Conservation (phyloP, 805 yeast species). For the Saccharomyces kudriavzevii region DNA sequence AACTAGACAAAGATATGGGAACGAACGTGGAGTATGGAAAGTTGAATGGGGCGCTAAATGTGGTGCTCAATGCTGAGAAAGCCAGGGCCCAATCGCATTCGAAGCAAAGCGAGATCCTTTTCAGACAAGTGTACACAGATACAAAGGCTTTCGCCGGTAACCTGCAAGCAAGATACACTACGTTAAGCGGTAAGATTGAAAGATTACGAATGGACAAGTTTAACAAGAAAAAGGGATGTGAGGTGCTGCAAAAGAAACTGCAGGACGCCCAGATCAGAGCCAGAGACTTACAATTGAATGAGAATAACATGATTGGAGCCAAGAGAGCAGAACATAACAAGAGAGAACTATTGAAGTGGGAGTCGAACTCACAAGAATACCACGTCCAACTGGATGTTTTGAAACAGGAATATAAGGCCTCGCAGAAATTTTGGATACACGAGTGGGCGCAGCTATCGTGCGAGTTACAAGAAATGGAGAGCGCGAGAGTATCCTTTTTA, state of each 20-base stretch:
- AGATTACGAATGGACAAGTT: slow-evolving; percentile 24
- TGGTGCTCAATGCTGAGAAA: slow-evolving; percentile 18
- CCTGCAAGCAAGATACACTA: slow-evolving; percentile 22
- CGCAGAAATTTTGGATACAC: slow-evolving; percentile 26
- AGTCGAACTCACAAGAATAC: slow-evolving; percentile 19
- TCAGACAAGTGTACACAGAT: slow-evolving; percentile 19
- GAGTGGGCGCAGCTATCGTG: slow-evolving; percentile 26
- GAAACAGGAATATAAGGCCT: slow-evolving; percentile 27
- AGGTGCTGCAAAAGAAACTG: slow-evolving; percentile 20
- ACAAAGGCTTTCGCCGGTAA: slow-evolving; percentile 21
- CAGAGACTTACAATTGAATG: slow-evolving; percentile 26
- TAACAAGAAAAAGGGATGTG: slow-evolving; percentile 24
- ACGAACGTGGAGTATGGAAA: slow-evolving; percentile 25
- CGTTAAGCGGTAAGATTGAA: slow-evolving; percentile 25
- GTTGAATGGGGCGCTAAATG: slow-evolving; percentile 13
- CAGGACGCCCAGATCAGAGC: slow-evolving; percentile 19
- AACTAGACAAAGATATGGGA: slow-evolving; percentile 17
- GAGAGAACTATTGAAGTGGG: slow-evolving; percentile 27
- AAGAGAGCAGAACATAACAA: slow-evolving; percentile 22
- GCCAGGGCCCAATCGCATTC: slow-evolving; percentile 26
- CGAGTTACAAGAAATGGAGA: slow-evolving; percentile 28
- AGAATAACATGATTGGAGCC: slow-evolving; percentile 25
- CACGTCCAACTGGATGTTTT: slow-evolving; percentile 21
- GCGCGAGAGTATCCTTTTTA: slow-evolving; percentile 22
- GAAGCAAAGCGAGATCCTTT: slow-evolving; percentile 24